Percentiles rank a stretch among this genome's conserved stretches.
Evolutionary conservation across 345 rosid species (phyloP).

Genomic region (Kandelia obovata): DNA sequence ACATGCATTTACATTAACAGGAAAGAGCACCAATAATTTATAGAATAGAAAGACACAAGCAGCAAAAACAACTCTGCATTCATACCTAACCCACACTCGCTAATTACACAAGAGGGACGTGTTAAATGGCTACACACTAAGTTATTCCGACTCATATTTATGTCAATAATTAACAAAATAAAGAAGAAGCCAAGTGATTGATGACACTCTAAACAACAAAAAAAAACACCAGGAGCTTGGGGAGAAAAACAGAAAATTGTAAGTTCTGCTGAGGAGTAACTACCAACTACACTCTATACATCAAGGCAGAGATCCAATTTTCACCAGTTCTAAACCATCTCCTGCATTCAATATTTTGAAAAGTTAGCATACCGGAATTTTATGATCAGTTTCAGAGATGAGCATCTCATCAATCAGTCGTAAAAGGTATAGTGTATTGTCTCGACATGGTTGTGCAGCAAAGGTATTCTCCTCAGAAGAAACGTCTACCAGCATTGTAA

Average conservation of each 20-base stretch:
- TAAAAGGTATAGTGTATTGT: constrained; percentile 77
- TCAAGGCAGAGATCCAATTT: neutral
- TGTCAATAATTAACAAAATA: too few species aligned
- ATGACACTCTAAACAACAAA: too few species aligned
- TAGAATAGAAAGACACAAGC: too few species aligned
- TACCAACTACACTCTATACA: neutral
- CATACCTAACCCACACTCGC: too few species aligned
- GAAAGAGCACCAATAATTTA: too few species aligned
- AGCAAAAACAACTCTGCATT: too few species aligned
- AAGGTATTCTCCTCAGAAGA: constrained; percentile 81
- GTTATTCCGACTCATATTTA: too few species aligned
- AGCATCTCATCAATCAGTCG: constrained; percentile 86
- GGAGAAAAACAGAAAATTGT: too few species aligned
- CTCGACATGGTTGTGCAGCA: constrained; percentile 86
- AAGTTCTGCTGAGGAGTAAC: neutral
- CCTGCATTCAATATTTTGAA: neutral
- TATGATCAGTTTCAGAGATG: constrained; percentile 65
- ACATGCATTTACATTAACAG: neutral
- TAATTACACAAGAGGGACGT: too few species aligned
- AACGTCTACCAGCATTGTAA: constrained; percentile 62
- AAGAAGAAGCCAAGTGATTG: too few species aligned
- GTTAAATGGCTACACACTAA: too few species aligned
- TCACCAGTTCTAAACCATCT: neutral
- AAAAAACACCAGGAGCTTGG: too few species aligned
- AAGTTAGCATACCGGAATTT: constrained; percentile 54